Base-by-base conservation (phyloP, 2,329 filamentous ascomycete species). In the Trichoderma simmonsii region DNA sequence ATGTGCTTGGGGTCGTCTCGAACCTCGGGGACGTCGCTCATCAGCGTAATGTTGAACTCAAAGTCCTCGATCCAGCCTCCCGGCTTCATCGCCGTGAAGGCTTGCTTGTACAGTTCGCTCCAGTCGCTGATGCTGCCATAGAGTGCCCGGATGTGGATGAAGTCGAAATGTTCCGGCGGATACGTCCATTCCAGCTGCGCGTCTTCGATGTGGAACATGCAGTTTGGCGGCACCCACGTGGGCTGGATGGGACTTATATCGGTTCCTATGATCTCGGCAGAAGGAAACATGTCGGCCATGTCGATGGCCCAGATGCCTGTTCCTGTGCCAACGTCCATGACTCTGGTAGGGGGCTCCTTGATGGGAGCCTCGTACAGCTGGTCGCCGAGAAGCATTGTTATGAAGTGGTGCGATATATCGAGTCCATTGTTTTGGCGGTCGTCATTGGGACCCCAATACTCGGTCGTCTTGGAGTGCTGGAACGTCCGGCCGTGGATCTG, bases 131-230 rank as follows among this genome's bases (percentile, higher is more conserved):
- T 70, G 43, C 71, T 70, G 21, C 71, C 71, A 28, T 63, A 70
- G 14, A 72, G 60, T 1, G 39, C 56, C 24, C 71, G 57, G n/a
- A 72, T 70, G 30, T 72, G 71, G 18, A 72, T 70, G 21, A 78
- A 79, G 48, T 77, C 73, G 21, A 72, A 73, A 0, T 73, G 77
- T 67, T 12, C 76, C 14, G 76, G 21, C 18, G 56, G 43, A n/a
- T 69, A 72, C 7, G 71, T 72, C 89, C 89, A 91, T 1, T 86
- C 82, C 39, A 86, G 82, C 75, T 90, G 87, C 21, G 85, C 83
- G 75, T 91, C 88, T 75, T 90, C 88, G 8, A 91, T 83, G 43
- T 89, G 77, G 76, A 90, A 90, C 6, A 82, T 83, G 70, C 89
- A 83, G 73, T 90, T 90, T 3, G 86, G 84, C 2, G 88, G 89